phyloP scores from a whole-genome alignment of 441 rosid genomes.

The Hura crepitans region DNA sequence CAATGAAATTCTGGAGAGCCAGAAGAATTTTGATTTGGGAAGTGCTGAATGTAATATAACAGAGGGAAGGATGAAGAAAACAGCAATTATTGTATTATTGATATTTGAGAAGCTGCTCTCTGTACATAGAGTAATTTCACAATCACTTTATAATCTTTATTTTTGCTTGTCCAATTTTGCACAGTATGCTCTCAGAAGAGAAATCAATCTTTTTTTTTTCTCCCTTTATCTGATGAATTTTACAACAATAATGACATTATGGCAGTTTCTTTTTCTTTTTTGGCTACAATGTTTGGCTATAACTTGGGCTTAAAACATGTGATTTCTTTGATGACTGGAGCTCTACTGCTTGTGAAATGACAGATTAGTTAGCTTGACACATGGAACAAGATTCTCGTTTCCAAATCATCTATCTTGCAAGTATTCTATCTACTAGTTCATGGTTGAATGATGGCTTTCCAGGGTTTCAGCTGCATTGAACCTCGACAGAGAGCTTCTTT shows the following conservation, averaged over 20 bases:
- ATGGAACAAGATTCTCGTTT: neutral
- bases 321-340: neutral
- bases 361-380: neutral
- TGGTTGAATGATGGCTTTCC: neutral
- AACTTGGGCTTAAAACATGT: neutral
- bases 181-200: neutral
- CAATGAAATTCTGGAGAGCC: neutral
- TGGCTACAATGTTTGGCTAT: neutral
- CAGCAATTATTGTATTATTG: neutral
- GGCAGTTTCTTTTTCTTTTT: constrained; percentile 6
- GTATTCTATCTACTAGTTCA: neutral
- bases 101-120: constrained; percentile 18
- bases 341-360: neutral
- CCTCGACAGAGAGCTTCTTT: constrained; percentile 88
- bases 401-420: neutral
- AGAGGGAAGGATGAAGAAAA: neutral
- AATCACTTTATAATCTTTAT: constrained; percentile 19
- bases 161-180: constrained; percentile 23
- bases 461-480: constrained; percentile 52
- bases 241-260: neutral
- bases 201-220: neutral
- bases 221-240: neutral
- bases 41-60: neutral
- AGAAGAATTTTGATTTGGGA: neutral
- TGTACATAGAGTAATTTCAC: constrained; percentile 18